A percentile compares a stretch with the other conserved stretches of the same genome.
These are phyloP conservation scores for Penicillium fimorum DNA, from an alignment of 495 filamentous ascomycete genomes.

Conservation along the genomic window DNA sequence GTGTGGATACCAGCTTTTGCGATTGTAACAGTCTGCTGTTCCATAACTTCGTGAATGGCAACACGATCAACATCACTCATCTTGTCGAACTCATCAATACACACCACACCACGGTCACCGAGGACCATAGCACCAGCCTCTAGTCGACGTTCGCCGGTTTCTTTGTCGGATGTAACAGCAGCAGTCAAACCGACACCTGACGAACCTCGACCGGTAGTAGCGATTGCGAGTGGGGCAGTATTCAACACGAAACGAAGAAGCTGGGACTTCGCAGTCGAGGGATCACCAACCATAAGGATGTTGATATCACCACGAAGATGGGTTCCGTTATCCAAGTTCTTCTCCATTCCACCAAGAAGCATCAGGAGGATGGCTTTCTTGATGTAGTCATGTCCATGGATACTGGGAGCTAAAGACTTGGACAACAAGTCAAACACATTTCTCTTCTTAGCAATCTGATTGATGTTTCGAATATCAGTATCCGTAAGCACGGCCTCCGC, in stretches of 20 bases:
- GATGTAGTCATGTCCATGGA: constrained; percentile 96
- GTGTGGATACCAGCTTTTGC: constrained; percentile 99
- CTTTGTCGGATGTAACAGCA: constrained; percentile 93
- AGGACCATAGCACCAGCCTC: constrained; percentile 99
- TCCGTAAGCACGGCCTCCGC: constrained; percentile 94
- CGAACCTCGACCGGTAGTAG: constrained; percentile 94
- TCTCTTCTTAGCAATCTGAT: constrained; percentile 93
- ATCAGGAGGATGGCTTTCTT: constrained; percentile 97
- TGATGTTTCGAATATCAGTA: constrained; percentile 97
- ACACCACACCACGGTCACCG: constrained; percentile 93
- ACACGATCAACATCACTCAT: constrained; percentile 99
- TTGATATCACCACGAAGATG: constrained; percentile 99
- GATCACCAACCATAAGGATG: constrained; percentile 98
- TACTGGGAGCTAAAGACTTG: constrained; percentile 96
- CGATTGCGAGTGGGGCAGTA: constrained; percentile 94
- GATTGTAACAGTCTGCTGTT: constrained; percentile 99
- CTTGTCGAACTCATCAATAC: constrained; percentile 99
- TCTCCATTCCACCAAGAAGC: constrained; percentile 97
- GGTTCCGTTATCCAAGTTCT: constrained; percentile 97
- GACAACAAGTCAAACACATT: constrained; percentile 90
- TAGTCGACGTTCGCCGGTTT: constrained; percentile 91
- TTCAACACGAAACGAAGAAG: constrained; percentile 96
- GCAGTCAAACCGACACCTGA: constrained; percentile 98
- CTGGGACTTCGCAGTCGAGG: constrained; percentile 97
- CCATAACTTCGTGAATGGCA: constrained; percentile 99